Evolutionary conservation across 495 filamentous ascomycete genomes (phyloP).

Genomic region (Podospora sp.): DNA sequence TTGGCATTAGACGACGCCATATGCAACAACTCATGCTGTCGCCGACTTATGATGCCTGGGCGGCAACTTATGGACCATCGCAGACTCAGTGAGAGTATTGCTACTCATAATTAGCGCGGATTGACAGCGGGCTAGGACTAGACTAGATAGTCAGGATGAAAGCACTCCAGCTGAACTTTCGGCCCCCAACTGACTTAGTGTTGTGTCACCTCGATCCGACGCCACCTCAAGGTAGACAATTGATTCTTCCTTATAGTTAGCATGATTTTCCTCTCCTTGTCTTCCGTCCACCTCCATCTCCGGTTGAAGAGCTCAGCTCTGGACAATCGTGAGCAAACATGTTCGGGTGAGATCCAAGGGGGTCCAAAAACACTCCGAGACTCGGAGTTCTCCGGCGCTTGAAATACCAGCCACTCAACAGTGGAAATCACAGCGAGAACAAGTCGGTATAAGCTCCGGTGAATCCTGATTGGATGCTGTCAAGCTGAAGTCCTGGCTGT

Average conservation of each 20-base stretch:
- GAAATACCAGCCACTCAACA: neutral
- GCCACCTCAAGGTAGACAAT: neutral
- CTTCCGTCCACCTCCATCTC: neutral
- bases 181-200: neutral
- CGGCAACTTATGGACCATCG: constrained; percentile 34
- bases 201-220: neutral
- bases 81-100: neutral
- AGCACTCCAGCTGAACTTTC: neutral
- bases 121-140: neutral
- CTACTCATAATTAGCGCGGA: neutral
- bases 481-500: neutral
- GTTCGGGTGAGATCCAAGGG: neutral
- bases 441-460: neutral
- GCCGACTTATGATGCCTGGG: constrained; percentile 51
- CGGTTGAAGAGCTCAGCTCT: neutral
- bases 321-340: neutral
- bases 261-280: neutral
- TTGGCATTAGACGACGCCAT: constrained; percentile 55
- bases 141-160: too few relatives aligned
- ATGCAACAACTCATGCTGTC: constrained; percentile 52
- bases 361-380: neutral
- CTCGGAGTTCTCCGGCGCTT: neutral
- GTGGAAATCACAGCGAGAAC: neutral
- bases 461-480: neutral
- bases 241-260: neutral